These are phyloP conservation scores for Quillaja saponaria DNA, from an alignment of 306 rosid species.

Conservation along the genomic window DNA sequence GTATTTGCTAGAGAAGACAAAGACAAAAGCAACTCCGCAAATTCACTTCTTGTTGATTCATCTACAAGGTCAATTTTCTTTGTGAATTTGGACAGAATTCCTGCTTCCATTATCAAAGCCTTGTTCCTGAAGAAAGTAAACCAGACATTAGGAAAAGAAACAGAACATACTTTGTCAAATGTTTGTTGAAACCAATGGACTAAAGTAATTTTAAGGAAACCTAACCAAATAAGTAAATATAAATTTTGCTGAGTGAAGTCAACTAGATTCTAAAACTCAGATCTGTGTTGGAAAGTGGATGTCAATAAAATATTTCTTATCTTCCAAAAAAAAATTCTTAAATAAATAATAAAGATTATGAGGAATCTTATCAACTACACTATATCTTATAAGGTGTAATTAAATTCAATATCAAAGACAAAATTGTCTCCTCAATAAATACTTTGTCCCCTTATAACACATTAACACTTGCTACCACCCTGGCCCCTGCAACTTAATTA, in stretches of 20 bases:
- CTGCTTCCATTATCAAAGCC: conserved; percentile 81
- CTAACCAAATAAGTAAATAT: conserved; percentile 23
- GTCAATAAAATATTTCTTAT: too few relatives aligned
- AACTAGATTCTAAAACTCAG: conserved; percentile 41
- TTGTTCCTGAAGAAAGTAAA: conserved; percentile 63
- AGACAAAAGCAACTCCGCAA: conserved; percentile 58
- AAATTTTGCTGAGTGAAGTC: conserved; percentile 42
- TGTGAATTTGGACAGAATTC: conserved; percentile 69
- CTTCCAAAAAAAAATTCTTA: conserved; percentile 40
- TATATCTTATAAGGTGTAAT: conserved; percentile 23
- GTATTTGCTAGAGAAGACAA: conserved; percentile 72
- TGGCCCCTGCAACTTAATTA: conserved; percentile 34
- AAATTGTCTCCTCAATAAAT: conserved; percentile 40
- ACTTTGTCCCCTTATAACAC: conserved; percentile 40
- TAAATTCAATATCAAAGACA: conserved; percentile 40
- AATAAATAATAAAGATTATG: conserved; percentile 25
- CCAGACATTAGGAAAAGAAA: conserved; percentile 29
- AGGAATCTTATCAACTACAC: conserved; percentile 54
- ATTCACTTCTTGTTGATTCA: conserved; percentile 54
- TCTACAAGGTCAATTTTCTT: conserved; percentile 52
- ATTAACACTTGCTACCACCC: conserved; percentile 28
- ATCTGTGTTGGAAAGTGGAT: conserved; percentile 37
- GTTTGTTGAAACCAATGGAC: conserved; percentile 38
- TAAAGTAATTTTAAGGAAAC: conserved; percentile 22
- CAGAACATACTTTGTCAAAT: conserved; percentile 37